Evolutionary conservation across 2,329 filamentous ascomycete species (phyloP).

Genomic region (Ceratocystis eucalypticola): DNA sequence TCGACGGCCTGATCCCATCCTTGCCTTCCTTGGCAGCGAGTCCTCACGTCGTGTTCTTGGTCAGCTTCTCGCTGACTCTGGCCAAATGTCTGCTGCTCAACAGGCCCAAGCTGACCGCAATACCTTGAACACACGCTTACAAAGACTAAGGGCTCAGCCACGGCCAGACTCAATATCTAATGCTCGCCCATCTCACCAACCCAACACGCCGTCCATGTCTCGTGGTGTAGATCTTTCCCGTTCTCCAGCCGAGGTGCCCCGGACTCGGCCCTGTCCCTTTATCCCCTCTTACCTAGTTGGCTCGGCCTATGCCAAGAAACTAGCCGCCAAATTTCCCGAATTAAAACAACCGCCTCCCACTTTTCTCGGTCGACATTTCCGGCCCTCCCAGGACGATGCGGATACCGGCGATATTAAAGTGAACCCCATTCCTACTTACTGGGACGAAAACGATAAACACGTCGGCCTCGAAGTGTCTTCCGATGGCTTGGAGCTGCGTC

Average conservation of each 20-base stretch:
- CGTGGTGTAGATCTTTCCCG: slow-evolving; percentile 40
- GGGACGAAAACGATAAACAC: slow-evolving; percentile 30
- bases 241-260: slow-evolving; percentile 23
- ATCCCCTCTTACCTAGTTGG: slow-evolving; percentile 69
- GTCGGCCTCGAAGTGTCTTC: slow-evolving; percentile 53
- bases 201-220: slow-evolving; percentile 34
- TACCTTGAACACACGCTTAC: not conserved
- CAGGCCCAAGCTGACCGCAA: not conserved
- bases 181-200: not conserved
- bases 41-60: not conserved
- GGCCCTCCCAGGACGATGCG: not conserved
- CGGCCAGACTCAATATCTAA: not conserved
- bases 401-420: slow-evolving; percentile 32
- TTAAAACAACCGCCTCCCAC: not conserved
- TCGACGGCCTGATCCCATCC: not conserved
- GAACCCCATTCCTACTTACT: slow-evolving; percentile 62
- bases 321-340: slow-evolving; percentile 51
- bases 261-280: slow-evolving; percentile 35
- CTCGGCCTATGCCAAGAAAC: slow-evolving; percentile 62
- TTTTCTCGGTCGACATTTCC: not conserved
- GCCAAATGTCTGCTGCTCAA: not conserved
- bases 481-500: slow-evolving; percentile 60
- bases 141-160: too few species aligned
- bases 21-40: not conserved
- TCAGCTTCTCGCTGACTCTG: not conserved